Evolutionary conservation across 2,329 filamentous ascomycete species (phyloP).

Genomic region (Xylaria sp.): DNA sequence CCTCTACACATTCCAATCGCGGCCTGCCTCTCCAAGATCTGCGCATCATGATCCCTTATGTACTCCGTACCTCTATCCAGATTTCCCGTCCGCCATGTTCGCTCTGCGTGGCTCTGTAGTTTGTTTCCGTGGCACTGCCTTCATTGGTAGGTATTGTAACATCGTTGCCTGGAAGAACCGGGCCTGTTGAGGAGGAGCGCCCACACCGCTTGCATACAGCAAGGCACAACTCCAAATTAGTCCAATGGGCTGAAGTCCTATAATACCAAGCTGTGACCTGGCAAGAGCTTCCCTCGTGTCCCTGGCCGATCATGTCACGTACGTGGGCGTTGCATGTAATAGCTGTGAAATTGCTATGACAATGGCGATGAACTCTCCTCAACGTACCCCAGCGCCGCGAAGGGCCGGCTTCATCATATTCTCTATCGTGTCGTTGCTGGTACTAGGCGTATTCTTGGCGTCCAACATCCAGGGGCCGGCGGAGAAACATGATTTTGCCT

Average conservation of each 20-base stretch:
- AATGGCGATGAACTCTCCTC: slow-evolving; percentile 30
- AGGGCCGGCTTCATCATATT: slow-evolving; percentile 37
- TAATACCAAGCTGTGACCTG: slow-evolving; percentile 10
- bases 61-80: too few relatives aligned
- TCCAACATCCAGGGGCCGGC: slow-evolving; percentile 26
- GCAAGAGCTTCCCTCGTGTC: not conserved
- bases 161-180: not conserved
- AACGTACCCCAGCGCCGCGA: slow-evolving; percentile 31
- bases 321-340: not conserved
- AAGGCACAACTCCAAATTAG: not conserved
- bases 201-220: slow-evolving; percentile 5
- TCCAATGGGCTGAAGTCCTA: slow-evolving; percentile 14
- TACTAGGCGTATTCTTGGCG: slow-evolving; percentile 43
- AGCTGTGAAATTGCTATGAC: slow-evolving; percentile 12
- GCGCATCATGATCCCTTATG: slow-evolving; percentile 11
- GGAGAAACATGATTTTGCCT: slow-evolving; percentile 26
- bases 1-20: slow-evolving; percentile 13
- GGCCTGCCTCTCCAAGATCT: slow-evolving; percentile 18
- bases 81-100: slow-evolving; percentile 12
- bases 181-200: not conserved
- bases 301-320: not conserved
- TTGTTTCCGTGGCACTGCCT: slow-evolving; percentile 13
- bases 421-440: slow-evolving; percentile 43
- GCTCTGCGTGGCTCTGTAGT: slow-evolving; percentile 7
- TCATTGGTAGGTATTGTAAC: slow-evolving; percentile 5